Evolutionary conservation across 2,329 filamentous ascomycete species (phyloP), one percentile per base, ranked within the genome.

Genomic region (Plenodomus tracheiphilus): DNA sequence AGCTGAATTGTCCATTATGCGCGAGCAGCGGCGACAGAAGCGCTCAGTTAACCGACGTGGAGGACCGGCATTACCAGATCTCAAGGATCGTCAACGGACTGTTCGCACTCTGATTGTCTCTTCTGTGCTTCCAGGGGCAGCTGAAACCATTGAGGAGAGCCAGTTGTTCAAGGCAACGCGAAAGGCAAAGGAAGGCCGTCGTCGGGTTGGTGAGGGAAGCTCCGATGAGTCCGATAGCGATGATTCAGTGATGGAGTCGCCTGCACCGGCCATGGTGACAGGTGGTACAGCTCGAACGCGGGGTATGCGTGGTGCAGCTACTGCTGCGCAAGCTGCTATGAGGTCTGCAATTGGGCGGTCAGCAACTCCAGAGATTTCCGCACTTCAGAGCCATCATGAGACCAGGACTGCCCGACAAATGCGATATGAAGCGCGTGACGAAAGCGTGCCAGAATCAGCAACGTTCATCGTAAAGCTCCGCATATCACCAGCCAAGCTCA

Each of bases 191-290:
- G 72, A 74, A 44, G 66, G 75, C 43, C 84, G 88, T 43, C 81
- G 86, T 17, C 86, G 61, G 68, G 82, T 22, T 77, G 80, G 54
- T 72, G 83, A 86, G 56, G 88, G 89, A 49, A 89, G 94, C 47
- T 95, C 91, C 0, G 93, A 97, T 46, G 93, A 94, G 1, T 90
- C 93, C 41, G 91, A 96, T 21, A 96, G 90, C 67, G 93, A 97
- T 47, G 90, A 95, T 49, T 96, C 91, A 0, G 85, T 81, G 1
- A 85, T 88, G 16, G 92, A 95, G 51, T 96, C 92, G n/a, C 91
- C 91, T 2, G 88, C 88, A 34, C 75, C 76, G 32, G 85, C 87
- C 6, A 84, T 88, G 55, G 75, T 91, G 39, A 79, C 84, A 30
- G 79, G 79, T 57, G 91, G 90, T 39, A 96, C 92, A 1, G 87